These are phyloP conservation scores for Eimeria acervulina DNA, from an alignment of 169 alveolate genomes.

Conservation along the genomic window DNA sequence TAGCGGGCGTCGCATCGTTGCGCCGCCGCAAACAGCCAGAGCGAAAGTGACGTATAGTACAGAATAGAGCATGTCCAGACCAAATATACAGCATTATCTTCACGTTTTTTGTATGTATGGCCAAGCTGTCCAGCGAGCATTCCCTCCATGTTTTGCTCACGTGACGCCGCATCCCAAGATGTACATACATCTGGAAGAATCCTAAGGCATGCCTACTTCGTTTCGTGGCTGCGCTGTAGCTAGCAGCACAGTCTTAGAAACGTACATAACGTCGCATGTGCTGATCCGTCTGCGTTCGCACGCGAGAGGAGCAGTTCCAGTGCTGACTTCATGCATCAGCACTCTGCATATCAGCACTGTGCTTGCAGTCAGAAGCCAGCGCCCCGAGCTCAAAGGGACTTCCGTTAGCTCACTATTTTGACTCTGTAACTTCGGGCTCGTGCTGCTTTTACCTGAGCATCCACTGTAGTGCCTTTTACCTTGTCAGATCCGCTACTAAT, in stretches of 20 bases:
- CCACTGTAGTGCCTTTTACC: not conserved
- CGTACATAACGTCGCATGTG: not conserved
- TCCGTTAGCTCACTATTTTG: not conserved
- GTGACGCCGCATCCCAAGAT: not conserved
- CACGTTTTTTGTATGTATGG: not conserved
- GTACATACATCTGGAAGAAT: not conserved
- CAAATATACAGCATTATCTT: not conserved
- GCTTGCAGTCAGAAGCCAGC: not conserved
- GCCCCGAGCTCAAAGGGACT: not conserved
- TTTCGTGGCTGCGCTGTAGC: not conserved
- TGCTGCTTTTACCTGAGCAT: not conserved
- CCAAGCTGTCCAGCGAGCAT: not conserved
- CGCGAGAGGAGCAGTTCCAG: not conserved
- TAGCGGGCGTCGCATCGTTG: not conserved
- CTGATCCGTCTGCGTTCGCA: not conserved
- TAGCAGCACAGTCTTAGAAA: not conserved
- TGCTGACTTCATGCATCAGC: not conserved
- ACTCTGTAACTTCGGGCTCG: not conserved
- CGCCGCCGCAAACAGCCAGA: not conserved
- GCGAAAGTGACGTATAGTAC: not conserved
- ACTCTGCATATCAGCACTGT: not conserved
- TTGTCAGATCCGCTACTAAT: not conserved
- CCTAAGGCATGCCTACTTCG: not conserved
- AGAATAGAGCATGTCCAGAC: not conserved
- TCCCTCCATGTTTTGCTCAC: not conserved